phyloP scores from a whole-genome alignment of 169 alveolate species.

The Plasmodium falciparum region DNA sequence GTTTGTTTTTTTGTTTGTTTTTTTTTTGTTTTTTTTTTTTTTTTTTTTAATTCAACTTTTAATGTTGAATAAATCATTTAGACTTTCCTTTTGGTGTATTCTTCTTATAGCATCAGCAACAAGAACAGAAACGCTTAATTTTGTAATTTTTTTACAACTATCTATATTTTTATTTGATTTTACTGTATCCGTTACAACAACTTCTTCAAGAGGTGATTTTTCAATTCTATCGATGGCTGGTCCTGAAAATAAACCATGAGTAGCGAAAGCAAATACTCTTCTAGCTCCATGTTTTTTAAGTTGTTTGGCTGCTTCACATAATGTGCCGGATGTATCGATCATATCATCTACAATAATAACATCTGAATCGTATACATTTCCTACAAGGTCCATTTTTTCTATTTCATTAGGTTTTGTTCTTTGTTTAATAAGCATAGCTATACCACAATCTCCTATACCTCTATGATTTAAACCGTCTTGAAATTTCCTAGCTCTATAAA shows the following conservation, averaged over 20 bases:
- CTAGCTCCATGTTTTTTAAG: conserved; percentile 94
- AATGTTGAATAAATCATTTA: conserved; percentile 81
- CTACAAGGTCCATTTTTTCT: conserved; percentile 94
- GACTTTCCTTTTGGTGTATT: conserved; percentile 89
- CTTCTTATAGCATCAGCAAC: conserved; percentile 93
- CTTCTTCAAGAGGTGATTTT: conserved; percentile 89
- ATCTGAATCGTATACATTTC: conserved; percentile 94
- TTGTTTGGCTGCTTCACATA: conserved; percentile 95
- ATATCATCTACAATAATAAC: conserved; percentile 97
- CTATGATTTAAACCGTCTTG: conserved; percentile 73
- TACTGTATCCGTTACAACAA: conserved; percentile 94
- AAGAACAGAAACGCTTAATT: conserved; percentile 83
- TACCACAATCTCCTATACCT: conserved; percentile 79
- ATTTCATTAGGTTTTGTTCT: conserved; percentile 89
- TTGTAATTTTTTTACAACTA: conserved; percentile 82
- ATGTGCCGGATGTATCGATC: conserved; percentile 98
- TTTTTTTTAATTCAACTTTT: conserved; percentile 12
- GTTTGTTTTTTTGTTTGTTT: no score
- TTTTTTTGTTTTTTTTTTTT: no score
- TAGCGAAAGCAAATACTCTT: conserved; percentile 95
- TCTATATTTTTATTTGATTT: conserved; percentile 79
- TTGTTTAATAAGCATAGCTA: conserved; percentile 91
- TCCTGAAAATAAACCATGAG: conserved; percentile 95
- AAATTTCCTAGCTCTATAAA: conserved; percentile 78
- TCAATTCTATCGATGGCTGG: conserved; percentile 92